A percentile compares a stretch with the other conserved stretches of the same genome.
phyloP scores from a whole-genome alignment of 257 asterid species.

The Capsicum rhomboideum region DNA sequence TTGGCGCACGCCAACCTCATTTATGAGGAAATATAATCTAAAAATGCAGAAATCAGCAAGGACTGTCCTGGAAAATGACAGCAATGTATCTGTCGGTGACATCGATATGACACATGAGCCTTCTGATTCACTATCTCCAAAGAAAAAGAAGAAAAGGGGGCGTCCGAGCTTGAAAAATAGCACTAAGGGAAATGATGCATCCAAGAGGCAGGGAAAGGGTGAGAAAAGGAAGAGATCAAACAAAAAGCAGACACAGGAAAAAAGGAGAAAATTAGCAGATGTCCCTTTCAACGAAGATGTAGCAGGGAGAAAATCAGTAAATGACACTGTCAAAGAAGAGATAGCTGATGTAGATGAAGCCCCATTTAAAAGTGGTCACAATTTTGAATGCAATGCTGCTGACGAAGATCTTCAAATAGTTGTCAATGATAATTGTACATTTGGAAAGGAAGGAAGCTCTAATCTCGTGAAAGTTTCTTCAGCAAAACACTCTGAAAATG shows the following conservation, averaged over 20 bases:
- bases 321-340: slow-evolving; percentile 2
- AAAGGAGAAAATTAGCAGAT: not conserved
- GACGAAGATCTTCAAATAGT: not conserved
- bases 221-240: not conserved
- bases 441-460: not conserved
- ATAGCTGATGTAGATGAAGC: not conserved
- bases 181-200: not conserved
- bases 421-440: not conserved
- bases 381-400: not conserved
- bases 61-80: not conserved
- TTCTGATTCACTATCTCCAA: not conserved
- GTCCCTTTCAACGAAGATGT: not conserved
- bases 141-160: slow-evolving; percentile 1
- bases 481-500: not conserved
- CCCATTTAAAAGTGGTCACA: not conserved
- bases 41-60: not conserved
- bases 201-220: not conserved
- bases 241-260: not conserved
- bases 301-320: not conserved
- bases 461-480: not conserved
- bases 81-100: not conserved
- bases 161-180: not conserved
- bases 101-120: not conserved
- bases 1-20: not conserved
- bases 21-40: not conserved